Evolutionary conservation across 2,329 filamentous ascomycete species (phyloP), one percentile per base, ranked within the genome.

Genomic region (Didymella segeticola): DNA sequence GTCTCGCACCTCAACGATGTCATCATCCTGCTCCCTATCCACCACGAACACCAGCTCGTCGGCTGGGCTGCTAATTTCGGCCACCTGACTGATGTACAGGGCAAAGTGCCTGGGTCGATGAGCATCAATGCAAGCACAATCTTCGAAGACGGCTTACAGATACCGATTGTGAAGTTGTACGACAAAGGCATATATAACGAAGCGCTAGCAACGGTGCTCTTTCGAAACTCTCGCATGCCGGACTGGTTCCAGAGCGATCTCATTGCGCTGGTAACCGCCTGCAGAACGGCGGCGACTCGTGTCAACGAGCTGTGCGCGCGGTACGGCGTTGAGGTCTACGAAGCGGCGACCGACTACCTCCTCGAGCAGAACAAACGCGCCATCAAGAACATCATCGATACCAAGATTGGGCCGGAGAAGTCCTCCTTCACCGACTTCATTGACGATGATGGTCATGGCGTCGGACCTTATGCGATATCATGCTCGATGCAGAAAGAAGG

Each of bases 61-160:
- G 80, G 79, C 1, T 82, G 78, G 75, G 76, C 79, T 1, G 79
- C 79, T 14, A 80, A 82, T 53, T 82, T 82, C 47, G 80, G 80
- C 1, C 80, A 82, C 55, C 61, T 82, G 51, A 81, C 79, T 0
- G 72, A 75, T 47, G 61, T 75, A 1, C 70, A 73, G 53, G 80
- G 79, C 17, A 80, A 79, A 47, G 79, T 81, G 0, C 79, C 80
- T 0, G 80, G 80, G 1, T 80, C 77, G 20, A 79, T 82, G 78
- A 80, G 78, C 8, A 79, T 81, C 56, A 79, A 79, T 41, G 77
- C 78, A 1, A 73, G 69, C 4, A 80, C 77, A 1, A 74, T 81
- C 7, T 82, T 77, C 53, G 79, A 82, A 41, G 80, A 82, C 41
- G 80, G 80, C 2, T 68, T 82, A 1, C 80, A 82, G 60, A 79